A percentile compares a stretch with the other conserved stretches of the same genome.
These are phyloP conservation scores for Colletotrichum sublineola DNA, from an alignment of 2,329 filamentous ascomycete species.

Conservation along the genomic window DNA sequence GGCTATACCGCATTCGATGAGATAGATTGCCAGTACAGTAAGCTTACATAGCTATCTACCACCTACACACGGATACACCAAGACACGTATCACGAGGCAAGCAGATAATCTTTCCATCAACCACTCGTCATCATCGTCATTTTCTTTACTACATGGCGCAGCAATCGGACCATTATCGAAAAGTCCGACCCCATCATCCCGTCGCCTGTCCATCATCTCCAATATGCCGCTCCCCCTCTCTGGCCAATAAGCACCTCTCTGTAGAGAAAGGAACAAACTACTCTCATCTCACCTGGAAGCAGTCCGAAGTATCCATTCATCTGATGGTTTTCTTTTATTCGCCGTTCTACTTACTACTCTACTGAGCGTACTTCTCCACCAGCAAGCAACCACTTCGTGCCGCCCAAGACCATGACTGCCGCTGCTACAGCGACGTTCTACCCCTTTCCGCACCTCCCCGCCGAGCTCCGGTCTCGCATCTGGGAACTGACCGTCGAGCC, in stretches of 20 bases:
- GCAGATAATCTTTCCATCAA: no score
- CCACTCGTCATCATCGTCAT: no score
- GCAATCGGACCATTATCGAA: no score
- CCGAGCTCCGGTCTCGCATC: constrained; percentile 13
- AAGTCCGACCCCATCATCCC: not conserved
- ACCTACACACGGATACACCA: no score
- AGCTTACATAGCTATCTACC: no score
- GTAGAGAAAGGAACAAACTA: no score
- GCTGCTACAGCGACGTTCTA: constrained; percentile 9
- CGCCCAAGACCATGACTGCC: not conserved
- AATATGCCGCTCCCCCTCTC: no score
- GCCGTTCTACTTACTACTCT: not conserved
- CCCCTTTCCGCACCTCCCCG: constrained; percentile 4
- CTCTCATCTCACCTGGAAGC: not conserved
- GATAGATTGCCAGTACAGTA: no score
- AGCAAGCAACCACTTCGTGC: not conserved
- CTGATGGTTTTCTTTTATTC: not conserved
- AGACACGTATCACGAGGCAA: no score
- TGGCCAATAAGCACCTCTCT: no score
- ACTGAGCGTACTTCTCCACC: not conserved
- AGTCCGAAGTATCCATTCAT: not conserved
- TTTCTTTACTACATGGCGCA: no score
- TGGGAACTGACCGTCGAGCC: constrained; percentile 19
- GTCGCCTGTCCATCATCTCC: not conserved
- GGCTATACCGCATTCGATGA: no score